A percentile compares a stretch with the other conserved stretches of the same genome.
phyloP scores from a whole-genome alignment of 805 yeast genomes.

The Sugiyamaella mastotermitis region DNA sequence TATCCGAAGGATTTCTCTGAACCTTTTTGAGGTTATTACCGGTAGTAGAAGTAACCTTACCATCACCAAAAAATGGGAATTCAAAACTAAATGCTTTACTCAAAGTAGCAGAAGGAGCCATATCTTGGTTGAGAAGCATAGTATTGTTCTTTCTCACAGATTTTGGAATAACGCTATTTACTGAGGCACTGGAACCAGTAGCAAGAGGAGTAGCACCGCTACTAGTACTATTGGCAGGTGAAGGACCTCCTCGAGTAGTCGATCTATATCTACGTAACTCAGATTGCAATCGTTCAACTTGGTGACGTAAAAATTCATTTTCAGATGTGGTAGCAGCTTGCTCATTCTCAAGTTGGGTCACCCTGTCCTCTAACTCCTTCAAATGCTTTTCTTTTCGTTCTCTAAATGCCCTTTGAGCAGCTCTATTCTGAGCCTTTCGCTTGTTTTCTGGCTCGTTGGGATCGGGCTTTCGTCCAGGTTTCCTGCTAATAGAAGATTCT shows the following conservation, averaged over 20 bases:
- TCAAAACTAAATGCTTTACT: no score
- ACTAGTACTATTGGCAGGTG: not conserved
- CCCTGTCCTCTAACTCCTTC: constrained; percentile 79
- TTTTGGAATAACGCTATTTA: constrained; percentile 3
- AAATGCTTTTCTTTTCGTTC: constrained; percentile 87
- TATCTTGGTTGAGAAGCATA: no score
- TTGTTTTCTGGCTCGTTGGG: constrained; percentile 76
- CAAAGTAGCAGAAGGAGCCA: not conserved
- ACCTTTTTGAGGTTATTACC: no score
- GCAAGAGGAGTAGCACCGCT: constrained; percentile 1
- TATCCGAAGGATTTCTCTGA: not conserved
- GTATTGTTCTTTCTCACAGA: not conserved
- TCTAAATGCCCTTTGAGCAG: constrained; percentile 96
- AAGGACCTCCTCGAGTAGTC: constrained; percentile 12
- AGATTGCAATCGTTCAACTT: constrained; percentile 64
- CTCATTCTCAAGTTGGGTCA: constrained; percentile 63
- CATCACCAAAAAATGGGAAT: no score
- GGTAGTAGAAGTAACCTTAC: not conserved
- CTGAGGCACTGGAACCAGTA: constrained; percentile 2
- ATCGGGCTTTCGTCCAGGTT: constrained; percentile 77
- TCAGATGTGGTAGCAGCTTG: constrained; percentile 65
- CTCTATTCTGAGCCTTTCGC: constrained; percentile 94
- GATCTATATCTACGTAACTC: constrained; percentile 60
- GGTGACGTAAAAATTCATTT: constrained; percentile 64
- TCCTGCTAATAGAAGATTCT: constrained; percentile 10